Percentiles rank a stretch among this genome's conserved stretches.
These are phyloP conservation scores for Phytophthora multivora DNA, from an alignment of 352 stramenopile species.

Conservation along the genomic window DNA sequence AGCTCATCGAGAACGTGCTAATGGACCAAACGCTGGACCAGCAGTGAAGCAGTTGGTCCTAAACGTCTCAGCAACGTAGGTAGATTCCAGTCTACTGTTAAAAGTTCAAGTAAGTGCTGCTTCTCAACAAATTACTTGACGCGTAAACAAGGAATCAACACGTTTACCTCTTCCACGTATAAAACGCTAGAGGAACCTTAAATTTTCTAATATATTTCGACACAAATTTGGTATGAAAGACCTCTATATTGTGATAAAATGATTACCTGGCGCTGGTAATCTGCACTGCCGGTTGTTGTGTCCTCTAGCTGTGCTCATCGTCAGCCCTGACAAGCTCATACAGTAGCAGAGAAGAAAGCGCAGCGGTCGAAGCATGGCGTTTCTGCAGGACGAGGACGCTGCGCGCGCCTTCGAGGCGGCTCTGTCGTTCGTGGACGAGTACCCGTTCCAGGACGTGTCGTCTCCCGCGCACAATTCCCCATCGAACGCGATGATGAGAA, in stretches of 20 bases:
- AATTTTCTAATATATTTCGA: too few species aligned
- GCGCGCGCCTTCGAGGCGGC: slow-evolving; percentile 32
- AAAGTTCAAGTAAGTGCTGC: too few species aligned
- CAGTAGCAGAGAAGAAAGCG: not conserved
- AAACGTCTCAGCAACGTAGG: not conserved
- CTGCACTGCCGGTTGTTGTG: not conserved
- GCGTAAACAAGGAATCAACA: not conserved
- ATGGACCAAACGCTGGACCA: slow-evolving; percentile 24
- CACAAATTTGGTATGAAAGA: not conserved
- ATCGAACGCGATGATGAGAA: slow-evolving; percentile 4
- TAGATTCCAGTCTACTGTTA: not conserved
- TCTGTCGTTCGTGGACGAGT: slow-evolving; percentile 38
- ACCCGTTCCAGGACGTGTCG: slow-evolving; percentile 19
- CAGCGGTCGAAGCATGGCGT: slow-evolving; percentile 15
- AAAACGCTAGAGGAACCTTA: not conserved
- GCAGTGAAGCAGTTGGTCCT: not conserved
- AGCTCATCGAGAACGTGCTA: slow-evolving; percentile 56
- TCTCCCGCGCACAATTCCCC: not conserved
- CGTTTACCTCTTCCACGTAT: not conserved
- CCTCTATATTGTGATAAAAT: not conserved
- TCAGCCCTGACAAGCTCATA: not conserved
- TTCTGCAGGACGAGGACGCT: slow-evolving; percentile 30
- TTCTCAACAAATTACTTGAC: too few species aligned
- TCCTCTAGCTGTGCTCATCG: not conserved
- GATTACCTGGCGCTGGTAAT: not conserved